These are phyloP conservation scores for Coemansia sp. DNA, from an alignment of 192 early-diverging fungal genomes.

Conservation along the genomic window DNA sequence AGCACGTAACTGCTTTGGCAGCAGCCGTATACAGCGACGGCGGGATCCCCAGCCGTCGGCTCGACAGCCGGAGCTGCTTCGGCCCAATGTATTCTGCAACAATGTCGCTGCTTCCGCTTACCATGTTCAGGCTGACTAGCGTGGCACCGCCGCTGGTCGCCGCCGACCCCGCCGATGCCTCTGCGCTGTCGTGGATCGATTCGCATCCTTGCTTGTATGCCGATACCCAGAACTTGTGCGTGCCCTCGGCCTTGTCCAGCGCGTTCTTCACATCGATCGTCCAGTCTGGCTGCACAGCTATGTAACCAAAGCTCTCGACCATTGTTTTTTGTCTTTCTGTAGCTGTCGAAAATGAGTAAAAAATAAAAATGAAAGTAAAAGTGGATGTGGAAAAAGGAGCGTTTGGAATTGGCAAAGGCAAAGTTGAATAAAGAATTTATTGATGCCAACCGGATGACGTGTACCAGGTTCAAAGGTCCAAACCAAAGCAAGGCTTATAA, in stretches of 20 bases:
- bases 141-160: not conserved
- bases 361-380: not conserved
- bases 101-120: not conserved
- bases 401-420: not conserved
- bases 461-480: too few species aligned
- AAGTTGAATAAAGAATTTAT: too few species aligned
- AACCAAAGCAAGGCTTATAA: too few species aligned
- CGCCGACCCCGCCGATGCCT: conserved; percentile 12
- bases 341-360: not conserved
- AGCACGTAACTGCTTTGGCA: conserved; percentile 20
- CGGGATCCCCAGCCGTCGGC: conserved; percentile 14
- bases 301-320: conserved; percentile 35
- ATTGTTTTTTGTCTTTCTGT: conserved; percentile 7
- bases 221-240: conserved; percentile 50
- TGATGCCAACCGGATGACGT: too few species aligned
- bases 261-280: conserved; percentile 40
- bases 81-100: conserved; percentile 22
- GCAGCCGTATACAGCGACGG: conserved; percentile 25
- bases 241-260: conserved; percentile 13
- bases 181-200: conserved; percentile 39
- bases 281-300: conserved; percentile 56
- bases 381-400: not conserved
- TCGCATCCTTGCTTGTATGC: conserved; percentile 25
- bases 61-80: conserved; percentile 32
- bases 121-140: conserved; percentile 12